Conservation (phyloP, 2,329 filamentous ascomycete species). For the Colletotrichum sp. region DNA sequence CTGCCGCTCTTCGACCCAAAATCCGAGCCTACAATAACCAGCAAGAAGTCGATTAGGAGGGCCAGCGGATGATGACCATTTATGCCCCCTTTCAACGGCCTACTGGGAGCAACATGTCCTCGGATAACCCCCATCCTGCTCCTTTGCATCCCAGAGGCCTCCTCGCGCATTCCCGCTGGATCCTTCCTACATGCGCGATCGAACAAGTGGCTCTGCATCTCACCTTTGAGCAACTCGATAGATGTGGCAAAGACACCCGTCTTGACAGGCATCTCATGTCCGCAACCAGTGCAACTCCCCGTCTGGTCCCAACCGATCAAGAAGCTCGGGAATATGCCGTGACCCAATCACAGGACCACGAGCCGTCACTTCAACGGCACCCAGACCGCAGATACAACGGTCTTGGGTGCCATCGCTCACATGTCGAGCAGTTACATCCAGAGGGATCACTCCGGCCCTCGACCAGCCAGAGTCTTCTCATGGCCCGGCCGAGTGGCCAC, state of each 20-base stretch:
- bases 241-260: background rate
- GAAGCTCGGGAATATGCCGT: background rate
- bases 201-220: background rate
- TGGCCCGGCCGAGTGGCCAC: background rate
- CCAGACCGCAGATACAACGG: background rate
- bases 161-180: background rate
- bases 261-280: background rate
- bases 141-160: background rate
- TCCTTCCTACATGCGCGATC: background rate
- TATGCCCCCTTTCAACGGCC: accelerated
- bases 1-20: background rate
- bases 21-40: background rate
- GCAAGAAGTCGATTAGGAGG: background rate
- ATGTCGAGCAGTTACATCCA: constrained; percentile 1
- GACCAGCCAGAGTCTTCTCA: background rate
- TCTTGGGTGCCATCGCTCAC: constrained; percentile 16
- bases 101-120: background rate
- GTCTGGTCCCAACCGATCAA: background rate
- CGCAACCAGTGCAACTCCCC: background rate
- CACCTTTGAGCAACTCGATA: background rate
- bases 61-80: background rate
- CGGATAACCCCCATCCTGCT: background rate
- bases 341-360: constrained; percentile 4
- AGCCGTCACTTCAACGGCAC: background rate
- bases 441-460: background rate